Percentiles rank a stretch among this genome's conserved stretches.
Conservation (phyloP, 2,329 filamentous ascomycete species). For the Apiospora pterosperma region DNA sequence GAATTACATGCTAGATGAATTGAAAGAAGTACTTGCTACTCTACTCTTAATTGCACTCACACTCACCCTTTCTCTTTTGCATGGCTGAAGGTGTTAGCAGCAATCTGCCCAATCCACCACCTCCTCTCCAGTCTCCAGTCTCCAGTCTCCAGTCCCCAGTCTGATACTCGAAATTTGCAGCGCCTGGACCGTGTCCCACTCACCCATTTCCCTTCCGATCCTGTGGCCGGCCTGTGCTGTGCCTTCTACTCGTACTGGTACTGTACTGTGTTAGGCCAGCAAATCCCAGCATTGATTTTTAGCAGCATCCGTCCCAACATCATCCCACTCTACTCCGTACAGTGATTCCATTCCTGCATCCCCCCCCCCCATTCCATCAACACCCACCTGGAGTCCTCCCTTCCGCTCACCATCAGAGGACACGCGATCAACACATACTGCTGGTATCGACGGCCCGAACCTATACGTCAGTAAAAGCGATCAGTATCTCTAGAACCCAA, state of each 20-base stretch:
- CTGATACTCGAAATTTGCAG: constrained; percentile 6
- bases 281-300: background rate
- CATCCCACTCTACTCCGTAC: constrained; percentile 1
- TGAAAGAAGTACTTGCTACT: background rate
- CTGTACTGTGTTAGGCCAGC: background rate
- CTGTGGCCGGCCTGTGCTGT: background rate
- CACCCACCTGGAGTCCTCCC: background rate
- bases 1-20: background rate
- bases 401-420: background rate
- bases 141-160: background rate
- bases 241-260: background rate
- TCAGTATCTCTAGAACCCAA: background rate
- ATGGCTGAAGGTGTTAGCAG: background rate
- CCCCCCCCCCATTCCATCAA: background rate
- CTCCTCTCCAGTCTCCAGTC: background rate
- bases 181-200: constrained; percentile 5
- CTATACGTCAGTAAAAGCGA: background rate
- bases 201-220: constrained; percentile 5
- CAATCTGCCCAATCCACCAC: background rate
- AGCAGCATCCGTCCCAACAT: background rate
- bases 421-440: background rate
- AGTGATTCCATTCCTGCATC: background rate
- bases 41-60: too few relatives aligned
- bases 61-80: background rate
- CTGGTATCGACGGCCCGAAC: background rate